Conservation (phyloP, 345 rosid species). For the Lumnitzera racemosa region DNA sequence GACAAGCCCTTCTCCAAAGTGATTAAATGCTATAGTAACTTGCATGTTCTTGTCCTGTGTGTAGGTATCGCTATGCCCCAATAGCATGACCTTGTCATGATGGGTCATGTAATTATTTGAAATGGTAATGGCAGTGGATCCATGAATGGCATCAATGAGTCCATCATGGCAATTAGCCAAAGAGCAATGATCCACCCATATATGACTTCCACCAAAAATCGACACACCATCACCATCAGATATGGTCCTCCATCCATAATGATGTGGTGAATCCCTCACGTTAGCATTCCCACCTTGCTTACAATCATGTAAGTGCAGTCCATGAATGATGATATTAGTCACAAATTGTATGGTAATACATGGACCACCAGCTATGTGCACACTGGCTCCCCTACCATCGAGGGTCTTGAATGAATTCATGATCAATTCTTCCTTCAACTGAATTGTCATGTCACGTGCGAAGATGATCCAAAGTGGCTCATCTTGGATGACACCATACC, state of each 20-base stretch:
- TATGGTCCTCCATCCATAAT: constrained; percentile 56
- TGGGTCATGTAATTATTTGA: constrained; percentile 79
- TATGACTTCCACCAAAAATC: constrained; percentile 67
- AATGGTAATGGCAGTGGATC: constrained; percentile 69
- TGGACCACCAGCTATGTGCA: constrained; percentile 81
- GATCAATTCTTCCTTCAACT: constrained; percentile 66
- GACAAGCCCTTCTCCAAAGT: constrained; percentile 83
- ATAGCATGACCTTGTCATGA: constrained; percentile 71
- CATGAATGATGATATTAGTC: constrained; percentile 66
- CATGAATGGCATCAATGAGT: constrained; percentile 59
- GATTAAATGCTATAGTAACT: constrained; percentile 78
- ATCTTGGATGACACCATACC: constrained; percentile 66
- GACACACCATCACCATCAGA: constrained; percentile 89
- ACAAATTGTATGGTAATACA: constrained; percentile 76
- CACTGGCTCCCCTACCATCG: constrained; percentile 74
- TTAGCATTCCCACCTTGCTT: constrained; percentile 74
- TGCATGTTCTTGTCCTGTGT: constrained; percentile 74
- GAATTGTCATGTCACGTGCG: constrained; percentile 60
- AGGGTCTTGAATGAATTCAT: constrained; percentile 83
- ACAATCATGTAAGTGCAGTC: constrained; percentile 70
- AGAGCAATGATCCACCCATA: constrained; percentile 84
- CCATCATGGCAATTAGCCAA: constrained; percentile 68
- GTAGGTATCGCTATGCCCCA: constrained; percentile 70
- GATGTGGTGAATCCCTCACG: constrained; percentile 60
- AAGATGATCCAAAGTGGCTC: constrained; percentile 77